Evolutionary conservation across 2,329 filamentous ascomycete species (phyloP), one percentile per base, ranked within the genome.

Genomic region (Leptographium galeiforme): DNA sequence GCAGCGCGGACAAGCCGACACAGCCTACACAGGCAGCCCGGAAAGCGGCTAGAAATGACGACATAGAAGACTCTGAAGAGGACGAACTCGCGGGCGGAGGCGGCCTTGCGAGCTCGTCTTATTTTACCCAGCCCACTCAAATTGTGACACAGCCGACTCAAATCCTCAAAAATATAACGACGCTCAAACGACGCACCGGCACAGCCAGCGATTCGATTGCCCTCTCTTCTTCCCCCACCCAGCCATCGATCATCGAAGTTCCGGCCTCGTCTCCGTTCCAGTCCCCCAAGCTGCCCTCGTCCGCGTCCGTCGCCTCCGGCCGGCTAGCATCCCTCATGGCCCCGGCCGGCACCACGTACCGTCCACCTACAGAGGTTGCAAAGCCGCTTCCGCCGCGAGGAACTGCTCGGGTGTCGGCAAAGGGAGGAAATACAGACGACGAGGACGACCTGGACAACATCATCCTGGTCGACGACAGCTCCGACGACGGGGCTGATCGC

Each of bases 211-310:
- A 51, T 12, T 38, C 51, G 10, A 33, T 57, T 8, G 46, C 53
- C n/a, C 52, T 67, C 45, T 40, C 65, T 46, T 68, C 68, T 30
- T 72, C 74, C 8, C 76, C 76, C 0, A 51, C 58, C 12, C 46
- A 53, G 6, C 60, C 67, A 32, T 70, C 71, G 38, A 61, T 72
- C 18, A 64, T 96, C 53, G 90, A 95, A 66, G 90, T 96, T 4
- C 83, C 85, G 34, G 87, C 88, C n/a, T 96, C 90, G 4, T 96
- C 91, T 1, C 90, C 89, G 2, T 75, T 83, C 54, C 77, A 78
- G 55, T 63, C 47, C 33, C 53, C 54, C 36, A 49, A n/a, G 18
- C 30, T 16, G 49, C 56, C 46, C 59, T 54, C 51, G 57, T 53
- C 50, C n/a, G 11, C 38, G 12, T 13, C 53, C 14, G 50, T 45